Evolutionary conservation across 2,329 filamentous ascomycete species (phyloP).

Genomic region (Alternaria angustiovoidea): DNA sequence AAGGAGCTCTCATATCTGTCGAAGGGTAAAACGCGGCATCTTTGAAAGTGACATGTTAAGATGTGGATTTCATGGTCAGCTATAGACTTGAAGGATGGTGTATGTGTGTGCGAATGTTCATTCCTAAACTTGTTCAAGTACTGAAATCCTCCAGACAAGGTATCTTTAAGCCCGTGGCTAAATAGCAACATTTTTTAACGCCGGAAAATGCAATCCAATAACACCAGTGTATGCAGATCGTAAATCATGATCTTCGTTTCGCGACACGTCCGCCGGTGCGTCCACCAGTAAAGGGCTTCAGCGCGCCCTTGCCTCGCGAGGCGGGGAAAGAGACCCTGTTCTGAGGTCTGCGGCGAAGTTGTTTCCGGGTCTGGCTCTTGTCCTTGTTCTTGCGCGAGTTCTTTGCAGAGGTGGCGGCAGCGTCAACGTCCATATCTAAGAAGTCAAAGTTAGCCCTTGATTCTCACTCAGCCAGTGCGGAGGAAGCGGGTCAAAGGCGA

Average conservation of each 20-base stretch:
- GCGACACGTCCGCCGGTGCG: conserved; percentile 30
- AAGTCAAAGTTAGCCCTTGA: conserved; percentile 45
- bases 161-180: conserved; percentile 33
- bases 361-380: conserved; percentile 48
- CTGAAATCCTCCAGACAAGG: conserved; percentile 26
- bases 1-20: not conserved
- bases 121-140: not conserved
- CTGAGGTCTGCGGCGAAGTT: conserved; percentile 48
- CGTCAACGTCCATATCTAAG: conserved; percentile 53
- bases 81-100: not conserved
- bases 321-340: conserved; percentile 52
- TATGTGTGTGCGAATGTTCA: not conserved
- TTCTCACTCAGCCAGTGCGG: conserved; percentile 40
- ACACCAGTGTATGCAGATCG: conserved; percentile 25
- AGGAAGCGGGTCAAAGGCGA: conserved; percentile 50
- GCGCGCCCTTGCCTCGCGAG: conserved; percentile 43
- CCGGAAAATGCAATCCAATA: conserved; percentile 35
- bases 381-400: conserved; percentile 44
- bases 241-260: conserved; percentile 37
- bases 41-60: not conserved
- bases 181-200: conserved; percentile 31
- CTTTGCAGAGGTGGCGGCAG: conserved; percentile 25
- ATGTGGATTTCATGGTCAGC: not conserved
- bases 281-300: conserved; percentile 42
- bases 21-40: not conserved